phyloP scores from a whole-genome alignment of 805 yeast species.

The Metschnikowia amazonensis region DNA sequence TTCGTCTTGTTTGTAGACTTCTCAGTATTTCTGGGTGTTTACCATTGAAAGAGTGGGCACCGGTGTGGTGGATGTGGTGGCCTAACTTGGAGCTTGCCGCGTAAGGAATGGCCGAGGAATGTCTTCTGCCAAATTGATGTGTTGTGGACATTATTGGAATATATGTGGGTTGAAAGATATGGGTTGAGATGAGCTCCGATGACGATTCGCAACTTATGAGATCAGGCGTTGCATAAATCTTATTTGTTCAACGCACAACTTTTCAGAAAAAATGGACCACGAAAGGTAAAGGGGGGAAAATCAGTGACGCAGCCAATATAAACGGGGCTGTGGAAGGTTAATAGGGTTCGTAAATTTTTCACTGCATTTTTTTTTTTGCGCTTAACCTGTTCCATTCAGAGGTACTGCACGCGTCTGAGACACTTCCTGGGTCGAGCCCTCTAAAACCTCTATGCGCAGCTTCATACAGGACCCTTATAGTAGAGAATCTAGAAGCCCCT shows the following conservation, averaged over 20 bases:
- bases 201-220: conserved; percentile 1
- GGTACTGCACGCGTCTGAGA: conserved; percentile 3
- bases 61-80: conserved; percentile 13
- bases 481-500: background rate
- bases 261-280: background rate
- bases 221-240: background rate
- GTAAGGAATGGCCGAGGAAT: conserved; percentile 19
- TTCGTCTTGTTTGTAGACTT: conserved; percentile 45
- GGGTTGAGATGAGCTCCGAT: conserved; percentile 5
- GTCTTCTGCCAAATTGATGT: conserved; percentile 17
- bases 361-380: conserved; percentile 2
- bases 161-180: too few species aligned
- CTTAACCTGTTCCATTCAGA: background rate
- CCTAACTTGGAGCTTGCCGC: conserved; percentile 14
- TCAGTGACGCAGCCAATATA: background rate
- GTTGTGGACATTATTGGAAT: conserved; percentile 7
- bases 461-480: background rate
- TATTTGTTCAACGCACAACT: background rate
- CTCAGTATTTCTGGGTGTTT: conserved; percentile 8
- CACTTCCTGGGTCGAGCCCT: conserved; percentile 5
- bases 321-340: background rate
- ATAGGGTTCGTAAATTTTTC: conserved; percentile 3
- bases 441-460: background rate
- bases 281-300: background rate
- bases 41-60: conserved; percentile 4